These are phyloP conservation scores for Dryas drummondii DNA, from an alignment of 306 rosid species.

Conservation along the genomic window DNA sequence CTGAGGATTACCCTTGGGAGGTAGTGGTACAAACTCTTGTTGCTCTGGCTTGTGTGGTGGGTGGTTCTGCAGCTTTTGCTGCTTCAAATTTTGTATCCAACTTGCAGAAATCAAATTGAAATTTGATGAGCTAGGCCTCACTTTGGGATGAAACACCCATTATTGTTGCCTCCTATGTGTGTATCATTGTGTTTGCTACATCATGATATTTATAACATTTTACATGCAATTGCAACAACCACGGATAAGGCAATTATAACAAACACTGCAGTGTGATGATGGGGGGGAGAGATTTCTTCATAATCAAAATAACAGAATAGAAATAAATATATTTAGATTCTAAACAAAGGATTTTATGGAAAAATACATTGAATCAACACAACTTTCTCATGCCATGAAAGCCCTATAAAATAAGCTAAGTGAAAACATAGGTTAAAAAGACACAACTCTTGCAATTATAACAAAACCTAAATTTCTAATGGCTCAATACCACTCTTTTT, in stretches of 20 bases:
- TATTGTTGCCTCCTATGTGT: background rate
- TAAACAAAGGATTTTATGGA: background rate
- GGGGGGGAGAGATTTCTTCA: background rate
- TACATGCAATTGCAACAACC: background rate
- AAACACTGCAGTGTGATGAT: no score
- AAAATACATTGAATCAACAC: slow-evolving; percentile 11
- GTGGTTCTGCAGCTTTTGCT: slow-evolving; percentile 84
- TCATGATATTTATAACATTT: no score
- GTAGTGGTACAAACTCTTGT: slow-evolving; percentile 51
- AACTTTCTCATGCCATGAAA: slow-evolving; percentile 18
- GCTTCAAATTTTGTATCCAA: slow-evolving; percentile 83
- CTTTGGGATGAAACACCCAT: background rate
- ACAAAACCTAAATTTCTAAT: slow-evolving; percentile 29
- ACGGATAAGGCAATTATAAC: background rate
- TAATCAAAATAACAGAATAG: background rate
- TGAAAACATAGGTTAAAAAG: background rate
- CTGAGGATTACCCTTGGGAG: slow-evolving; percentile 68
- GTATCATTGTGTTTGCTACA: background rate
- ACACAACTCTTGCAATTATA: slow-evolving; percentile 32
- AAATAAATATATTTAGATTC: background rate
- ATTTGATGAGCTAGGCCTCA: background rate
- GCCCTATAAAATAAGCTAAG: slow-evolving; percentile 17
- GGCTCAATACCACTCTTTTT: slow-evolving; percentile 31
- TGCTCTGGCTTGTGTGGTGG: slow-evolving; percentile 52
- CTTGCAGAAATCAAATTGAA: slow-evolving; percentile 63